Percentiles rank a stretch among this genome's conserved stretches.
Conservation (phyloP, 768 basidiomycete genomes). For the Suillus ampliporus region DNA sequence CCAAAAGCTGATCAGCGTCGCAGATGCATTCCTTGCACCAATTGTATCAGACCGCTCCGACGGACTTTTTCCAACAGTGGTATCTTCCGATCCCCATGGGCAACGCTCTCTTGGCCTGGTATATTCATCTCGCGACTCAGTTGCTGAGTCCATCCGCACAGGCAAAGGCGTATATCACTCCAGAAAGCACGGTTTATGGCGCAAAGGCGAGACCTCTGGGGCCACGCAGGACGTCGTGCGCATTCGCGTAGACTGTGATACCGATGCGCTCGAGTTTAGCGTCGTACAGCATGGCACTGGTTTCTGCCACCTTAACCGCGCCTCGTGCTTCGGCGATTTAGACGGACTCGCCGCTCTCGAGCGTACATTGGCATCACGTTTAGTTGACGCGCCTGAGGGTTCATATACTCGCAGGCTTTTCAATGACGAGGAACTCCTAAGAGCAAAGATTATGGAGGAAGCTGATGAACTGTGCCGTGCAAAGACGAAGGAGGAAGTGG, state of each 20-base stretch:
- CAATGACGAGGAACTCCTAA: constrained; percentile 77
- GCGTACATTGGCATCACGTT: constrained; percentile 72
- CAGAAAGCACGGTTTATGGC: constrained; percentile 94
- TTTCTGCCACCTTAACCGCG: constrained; percentile 90
- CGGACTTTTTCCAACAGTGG: constrained; percentile 91
- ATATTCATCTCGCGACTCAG: constrained; percentile 89
- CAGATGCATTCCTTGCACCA: constrained; percentile 85
- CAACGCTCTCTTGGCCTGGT: constrained; percentile 89
- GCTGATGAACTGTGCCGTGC: constrained; percentile 95
- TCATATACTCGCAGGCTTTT: constrained; percentile 93
- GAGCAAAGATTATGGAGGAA: constrained; percentile 97
- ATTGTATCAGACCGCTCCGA: constrained; percentile 87
- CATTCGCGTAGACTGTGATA: constrained; percentile 91
- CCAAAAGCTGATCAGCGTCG: constrained; percentile 66
- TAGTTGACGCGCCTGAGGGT: constrained; percentile 80
- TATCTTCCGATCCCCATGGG: constrained; percentile 69
- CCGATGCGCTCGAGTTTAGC: constrained; percentile 88
- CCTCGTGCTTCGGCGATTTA: constrained; percentile 87
- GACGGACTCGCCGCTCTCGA: constrained; percentile 86
- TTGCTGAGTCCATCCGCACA: constrained; percentile 84
- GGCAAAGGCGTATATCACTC: constrained; percentile 97
- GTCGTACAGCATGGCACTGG: constrained; percentile 90
- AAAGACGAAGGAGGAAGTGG: constrained; percentile 76
- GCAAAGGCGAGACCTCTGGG: constrained; percentile 96
- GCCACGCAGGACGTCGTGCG: constrained; percentile 87